These are phyloP conservation scores for Phalaenopsis aphrodite DNA, from an alignment of 106 monocot genomes.

Conservation along the genomic window DNA sequence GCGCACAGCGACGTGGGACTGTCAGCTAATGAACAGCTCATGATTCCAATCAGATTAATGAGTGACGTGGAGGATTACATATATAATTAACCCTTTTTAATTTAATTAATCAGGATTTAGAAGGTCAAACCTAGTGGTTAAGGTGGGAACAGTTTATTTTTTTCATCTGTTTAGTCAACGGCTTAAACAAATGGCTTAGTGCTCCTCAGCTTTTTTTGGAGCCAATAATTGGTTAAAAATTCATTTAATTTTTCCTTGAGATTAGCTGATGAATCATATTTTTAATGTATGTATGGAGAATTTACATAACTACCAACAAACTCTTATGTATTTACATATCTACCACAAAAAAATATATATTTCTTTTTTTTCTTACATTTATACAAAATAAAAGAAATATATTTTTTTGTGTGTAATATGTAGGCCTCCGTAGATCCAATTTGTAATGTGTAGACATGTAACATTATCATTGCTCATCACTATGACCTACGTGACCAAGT, in stretches of 20 bases:
- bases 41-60: background rate
- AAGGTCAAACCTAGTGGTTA: background rate
- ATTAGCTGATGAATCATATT: too few relatives aligned
- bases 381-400: too few relatives aligned
- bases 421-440: too few relatives aligned
- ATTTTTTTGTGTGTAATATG: too few relatives aligned
- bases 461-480: too few relatives aligned
- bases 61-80: background rate
- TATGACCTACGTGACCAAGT: too few relatives aligned
- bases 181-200: background rate
- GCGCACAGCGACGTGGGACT: background rate
- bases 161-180: background rate
- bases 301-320: too few relatives aligned
- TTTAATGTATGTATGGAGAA: too few relatives aligned
- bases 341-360: too few relatives aligned
- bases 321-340: too few relatives aligned
- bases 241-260: background rate
- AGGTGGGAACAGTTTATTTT: background rate
- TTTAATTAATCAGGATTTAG: background rate
- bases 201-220: background rate
- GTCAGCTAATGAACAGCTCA: background rate
- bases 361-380: too few relatives aligned
- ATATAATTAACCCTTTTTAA: background rate
- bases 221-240: background rate
- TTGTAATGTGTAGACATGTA: too few relatives aligned